These are phyloP conservation scores for Puccinia hordei DNA, from an alignment of 1,284 basidiomycete genomes.

Conservation along the genomic window DNA sequence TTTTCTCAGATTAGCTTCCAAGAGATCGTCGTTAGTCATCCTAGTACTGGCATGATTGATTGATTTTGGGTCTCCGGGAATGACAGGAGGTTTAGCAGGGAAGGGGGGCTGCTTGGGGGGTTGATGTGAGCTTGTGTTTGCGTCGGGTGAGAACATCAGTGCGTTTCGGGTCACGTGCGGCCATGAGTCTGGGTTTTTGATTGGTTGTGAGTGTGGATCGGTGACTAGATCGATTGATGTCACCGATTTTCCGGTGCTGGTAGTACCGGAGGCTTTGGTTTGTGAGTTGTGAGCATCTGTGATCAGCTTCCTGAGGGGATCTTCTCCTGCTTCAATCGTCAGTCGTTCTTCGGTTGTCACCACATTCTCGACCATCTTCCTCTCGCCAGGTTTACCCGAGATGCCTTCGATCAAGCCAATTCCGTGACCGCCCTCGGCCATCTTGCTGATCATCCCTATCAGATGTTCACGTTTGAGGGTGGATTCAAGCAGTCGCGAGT, in stretches of 20 bases:
- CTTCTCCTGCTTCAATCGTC: slow-evolving; percentile 54
- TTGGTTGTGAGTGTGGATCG: slow-evolving; percentile 23
- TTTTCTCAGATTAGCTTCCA: slow-evolving; percentile 61
- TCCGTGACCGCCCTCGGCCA: slow-evolving; percentile 52
- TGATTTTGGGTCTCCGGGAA: slow-evolving; percentile 66
- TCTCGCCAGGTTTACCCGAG: slow-evolving; percentile 52
- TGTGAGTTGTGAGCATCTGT: slow-evolving; percentile 54
- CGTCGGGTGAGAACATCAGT: slow-evolving; percentile 88
- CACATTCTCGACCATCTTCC: slow-evolving; percentile 60
- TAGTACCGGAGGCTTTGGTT: slow-evolving; percentile 66
- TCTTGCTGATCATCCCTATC: slow-evolving; percentile 54
- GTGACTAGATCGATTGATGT: slow-evolving; percentile 9
- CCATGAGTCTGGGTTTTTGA: slow-evolving; percentile 52
- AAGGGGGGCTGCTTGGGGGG: slow-evolving; percentile 52
- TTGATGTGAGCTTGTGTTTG: slow-evolving; percentile 66
- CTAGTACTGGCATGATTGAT: slow-evolving; percentile 80
- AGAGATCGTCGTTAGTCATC: slow-evolving; percentile 66
- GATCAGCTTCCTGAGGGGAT: slow-evolving; percentile 37
- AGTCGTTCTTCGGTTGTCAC: slow-evolving; percentile 55
- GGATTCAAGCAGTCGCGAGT: slow-evolving; percentile 58
- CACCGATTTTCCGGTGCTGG: slow-evolving; percentile 67
- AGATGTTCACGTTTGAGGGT: slow-evolving; percentile 54
- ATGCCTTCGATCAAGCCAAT: slow-evolving; percentile 37
- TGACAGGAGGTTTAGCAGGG: slow-evolving; percentile 56
- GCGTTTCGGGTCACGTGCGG: slow-evolving; percentile 69